Conservation (phyloP, 2,329 filamentous ascomycete species). For the Phyllosticta citriasiana region DNA sequence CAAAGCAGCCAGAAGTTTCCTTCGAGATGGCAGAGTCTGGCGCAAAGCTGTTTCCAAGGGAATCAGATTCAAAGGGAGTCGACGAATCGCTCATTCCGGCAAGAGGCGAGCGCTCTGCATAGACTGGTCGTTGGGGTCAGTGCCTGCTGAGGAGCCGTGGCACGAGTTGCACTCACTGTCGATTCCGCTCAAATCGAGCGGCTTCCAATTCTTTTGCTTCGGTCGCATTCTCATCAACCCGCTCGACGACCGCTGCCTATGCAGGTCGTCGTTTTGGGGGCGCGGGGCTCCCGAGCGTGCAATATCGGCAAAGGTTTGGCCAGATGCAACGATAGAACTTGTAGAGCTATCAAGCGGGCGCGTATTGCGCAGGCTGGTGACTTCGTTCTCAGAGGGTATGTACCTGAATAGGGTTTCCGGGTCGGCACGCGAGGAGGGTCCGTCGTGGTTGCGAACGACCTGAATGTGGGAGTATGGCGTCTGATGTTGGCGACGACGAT, state of each 20-base stretch:
- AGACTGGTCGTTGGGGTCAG: background rate
- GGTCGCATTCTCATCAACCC: constrained; percentile 18
- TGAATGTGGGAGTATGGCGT: constrained; percentile 17
- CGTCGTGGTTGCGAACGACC: constrained; percentile 13
- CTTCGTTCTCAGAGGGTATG: constrained; percentile 1
- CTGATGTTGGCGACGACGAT: constrained; percentile 12
- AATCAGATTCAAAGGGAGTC: background rate
- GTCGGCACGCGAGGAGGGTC: background rate
- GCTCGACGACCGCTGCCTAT: constrained; percentile 11
- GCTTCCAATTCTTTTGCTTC: constrained; percentile 17
- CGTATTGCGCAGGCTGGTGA: constrained; percentile 3
- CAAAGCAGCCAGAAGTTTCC: background rate
- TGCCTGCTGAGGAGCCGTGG: background rate
- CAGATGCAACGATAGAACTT: constrained; percentile 5
- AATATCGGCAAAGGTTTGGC: constrained; percentile 23
- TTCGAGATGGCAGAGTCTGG: background rate
- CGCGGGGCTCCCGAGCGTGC: constrained; percentile 15
- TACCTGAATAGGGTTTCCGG: constrained; percentile 1
- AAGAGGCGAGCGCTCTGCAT: background rate
- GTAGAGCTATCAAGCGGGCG: background rate
- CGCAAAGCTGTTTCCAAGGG: background rate
- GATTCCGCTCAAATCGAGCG: constrained; percentile 16
- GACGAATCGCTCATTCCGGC: background rate
- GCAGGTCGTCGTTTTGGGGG: constrained; percentile 9
- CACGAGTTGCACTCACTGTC: constrained; percentile 5